phyloP scores from a whole-genome alignment of 192 early-diverging fungal genomes.

The Podochytrium sp. region DNA sequence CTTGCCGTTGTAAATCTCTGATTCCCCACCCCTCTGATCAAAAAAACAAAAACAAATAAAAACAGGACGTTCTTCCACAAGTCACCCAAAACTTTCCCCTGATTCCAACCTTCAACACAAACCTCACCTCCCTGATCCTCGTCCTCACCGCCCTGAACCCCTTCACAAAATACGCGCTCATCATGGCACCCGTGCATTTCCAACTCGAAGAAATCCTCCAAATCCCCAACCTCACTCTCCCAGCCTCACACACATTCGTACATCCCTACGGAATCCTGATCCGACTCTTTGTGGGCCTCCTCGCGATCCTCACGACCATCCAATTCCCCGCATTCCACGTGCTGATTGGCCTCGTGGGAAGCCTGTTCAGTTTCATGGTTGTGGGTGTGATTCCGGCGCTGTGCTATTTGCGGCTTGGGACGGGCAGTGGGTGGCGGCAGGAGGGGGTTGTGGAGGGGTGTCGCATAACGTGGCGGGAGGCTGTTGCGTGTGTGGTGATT shows the following conservation, averaged over 20 bases:
- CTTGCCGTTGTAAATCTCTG: too few relatives aligned
- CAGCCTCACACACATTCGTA: neutral
- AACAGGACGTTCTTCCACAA: conserved; percentile 39
- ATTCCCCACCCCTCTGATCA: too few relatives aligned
- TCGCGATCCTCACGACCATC: conserved; percentile 41
- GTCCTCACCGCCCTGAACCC: conserved; percentile 71
- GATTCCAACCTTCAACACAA: conserved; percentile 53
- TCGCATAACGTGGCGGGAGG: conserved; percentile 5
- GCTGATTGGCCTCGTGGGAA: conserved; percentile 67
- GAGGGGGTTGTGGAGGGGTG: conserved; percentile 15
- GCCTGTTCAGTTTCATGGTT: conserved; percentile 54
- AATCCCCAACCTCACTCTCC: conserved; percentile 6
- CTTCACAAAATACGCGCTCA: conserved; percentile 72
- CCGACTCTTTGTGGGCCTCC: conserved; percentile 10
- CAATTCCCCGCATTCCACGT: conserved; percentile 68
- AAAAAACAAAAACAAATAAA: neutral
- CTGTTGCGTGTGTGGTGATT: conserved; percentile 27
- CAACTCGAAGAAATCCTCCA: conserved; percentile 29
- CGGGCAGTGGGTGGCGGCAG: conserved; percentile 11
- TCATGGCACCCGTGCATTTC: conserved; percentile 62
- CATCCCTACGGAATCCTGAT: neutral
- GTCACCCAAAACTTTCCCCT: conserved; percentile 71
- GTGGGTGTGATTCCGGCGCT: conserved; percentile 54
- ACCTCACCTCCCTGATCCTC: conserved; percentile 60
- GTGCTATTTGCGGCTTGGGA: conserved; percentile 53